Base-by-base conservation (phyloP, 495 filamentous ascomycete genomes). In the Symbiotaphrina buchneri region DNA sequence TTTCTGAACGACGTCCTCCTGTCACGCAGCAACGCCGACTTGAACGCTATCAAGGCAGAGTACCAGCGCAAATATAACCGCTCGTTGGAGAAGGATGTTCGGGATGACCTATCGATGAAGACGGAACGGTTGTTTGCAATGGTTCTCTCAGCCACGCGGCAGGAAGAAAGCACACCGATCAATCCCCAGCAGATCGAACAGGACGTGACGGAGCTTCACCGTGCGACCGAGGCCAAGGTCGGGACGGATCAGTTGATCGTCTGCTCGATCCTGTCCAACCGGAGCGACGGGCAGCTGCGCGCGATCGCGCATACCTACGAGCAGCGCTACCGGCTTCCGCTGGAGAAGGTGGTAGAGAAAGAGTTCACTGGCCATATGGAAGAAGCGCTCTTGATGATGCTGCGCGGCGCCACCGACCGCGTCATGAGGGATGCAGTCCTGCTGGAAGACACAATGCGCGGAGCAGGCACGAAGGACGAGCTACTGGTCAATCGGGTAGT, bases 351-450 rank as follows among this genome's bases (percentile, higher is more conserved):
- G 31, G 63, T 94, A 25, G 59, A 63, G 31, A 72, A 63, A 53
- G 72, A 87, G 44, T 91, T 93, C 51, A 74, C 71, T 1, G 85
- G 84, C 0, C 85, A 95, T 42, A 93, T 94, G 81, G 65, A 84
- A 50, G 63, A 75, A 17, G 82, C 81, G 0, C 51, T 93, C n/a
- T 47, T 83, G 24, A 67, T 65, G 32, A 79, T 91, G 50, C 53
- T 93, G 3, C 63, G 63, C n/a, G 60, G 66, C 0, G 87, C 76
- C 4, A 51, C 65, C 7, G 79, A 95, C 42, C 74, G 73, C 30
- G 77, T 75, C 15, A 71, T 74, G 63, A 65, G 76, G 27, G 84
- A 92, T 42, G 85, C 87, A 0, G 55, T 61, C 16, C 51, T 73
- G 5, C 55, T 95, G 10, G 82, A 95, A 45, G 74, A 76, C 10